Base-by-base conservation (phyloP, 306 rosid species). In the Alnus rubra region DNA sequence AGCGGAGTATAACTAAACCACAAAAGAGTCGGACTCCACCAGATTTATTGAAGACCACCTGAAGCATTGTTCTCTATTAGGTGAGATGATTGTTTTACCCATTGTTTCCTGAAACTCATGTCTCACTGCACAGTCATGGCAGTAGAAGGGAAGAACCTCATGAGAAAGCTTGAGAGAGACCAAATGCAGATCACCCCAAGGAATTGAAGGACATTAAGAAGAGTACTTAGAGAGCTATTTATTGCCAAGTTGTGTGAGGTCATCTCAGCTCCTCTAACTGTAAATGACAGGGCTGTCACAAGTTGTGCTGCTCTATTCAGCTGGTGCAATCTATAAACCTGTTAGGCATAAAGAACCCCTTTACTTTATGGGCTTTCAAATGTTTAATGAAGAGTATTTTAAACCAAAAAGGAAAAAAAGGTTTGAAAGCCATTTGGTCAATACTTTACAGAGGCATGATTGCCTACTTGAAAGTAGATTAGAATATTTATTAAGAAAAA, bases 321-420 rank as follows among this genome's bases (percentile, higher is more conserved):
- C 75, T 96, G 99, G 88, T 96, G 97, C 83, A 96, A 83, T 82
- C 99, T 90, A 81, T 96, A 96, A 49, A 96, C 97, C 99, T 96
- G 90, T 78, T 30, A 48, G 79, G 62, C 76, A 50, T 13, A 48
- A 80, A 79, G 75, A 28, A 69, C 0, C 16, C 7, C 31, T 64
- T 58, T 60, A 31, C 58, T 75, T 70, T 18, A 51, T 13, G 49
- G 35, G 11, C 47, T 60, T 33, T 39, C 44, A 15, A 10, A 47
- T 10, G 50, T 28, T 59, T 42, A 7, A 18, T 3, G 0, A 68
- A 18, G 31, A 23, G 18, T 31, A 62, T 5, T 11, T 31, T 11
- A 8, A 12, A n/a, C 68, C 37, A 11, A 58, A 53, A 16, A 18
- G 44, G 52, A 31, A 10, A 14, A 70, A 35, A 73, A n/a, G 48